Percentiles rank a stretch among this genome's conserved stretches.
Conservation (phyloP, 2,329 filamentous ascomycete species). For the Botrytis cinerea region DNA sequence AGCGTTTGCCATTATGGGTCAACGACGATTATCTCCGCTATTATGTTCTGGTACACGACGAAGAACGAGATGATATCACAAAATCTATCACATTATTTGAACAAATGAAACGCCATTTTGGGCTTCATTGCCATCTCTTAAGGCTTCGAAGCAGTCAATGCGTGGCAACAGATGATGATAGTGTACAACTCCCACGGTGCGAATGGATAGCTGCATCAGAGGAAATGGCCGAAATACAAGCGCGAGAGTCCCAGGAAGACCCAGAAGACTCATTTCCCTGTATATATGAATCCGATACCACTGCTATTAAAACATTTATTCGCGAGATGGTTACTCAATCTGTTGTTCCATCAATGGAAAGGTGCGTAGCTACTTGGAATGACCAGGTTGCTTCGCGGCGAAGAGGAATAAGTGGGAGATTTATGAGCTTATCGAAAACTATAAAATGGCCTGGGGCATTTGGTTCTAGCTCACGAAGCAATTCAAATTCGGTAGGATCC, state of each 20-base stretch:
- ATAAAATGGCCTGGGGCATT: conserved; percentile 74
- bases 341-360: conserved; percentile 94
- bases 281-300: conserved; percentile 90
- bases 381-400: conserved; percentile 92
- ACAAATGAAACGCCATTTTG: conserved; percentile 98
- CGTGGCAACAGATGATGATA: conserved; percentile 88
- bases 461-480: conserved; percentile 53
- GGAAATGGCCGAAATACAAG: conserved; percentile 73
- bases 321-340: conserved; percentile 96
- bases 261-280: conserved; percentile 73
- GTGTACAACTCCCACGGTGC: conserved; percentile 74
- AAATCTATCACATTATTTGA: conserved; percentile 91
- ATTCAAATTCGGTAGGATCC: conserved; percentile 47
- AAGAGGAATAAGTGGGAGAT: conserved; percentile 85
- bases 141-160: conserved; percentile 82
- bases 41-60: conserved; percentile 94
- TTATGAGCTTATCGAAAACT: conserved; percentile 83
- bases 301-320: conserved; percentile 83
- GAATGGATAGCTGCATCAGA: conserved; percentile 90
- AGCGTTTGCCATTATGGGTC: conserved; percentile 78
- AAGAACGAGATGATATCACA: conserved; percentile 89
- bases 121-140: conserved; percentile 89
- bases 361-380: conserved; percentile 88
- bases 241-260: conserved; percentile 67
- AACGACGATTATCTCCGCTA: conserved; percentile 91